These are phyloP conservation scores for Paramecium sexaurelia DNA, from an alignment of 73 alveolate species.

Conservation along the genomic window DNA sequence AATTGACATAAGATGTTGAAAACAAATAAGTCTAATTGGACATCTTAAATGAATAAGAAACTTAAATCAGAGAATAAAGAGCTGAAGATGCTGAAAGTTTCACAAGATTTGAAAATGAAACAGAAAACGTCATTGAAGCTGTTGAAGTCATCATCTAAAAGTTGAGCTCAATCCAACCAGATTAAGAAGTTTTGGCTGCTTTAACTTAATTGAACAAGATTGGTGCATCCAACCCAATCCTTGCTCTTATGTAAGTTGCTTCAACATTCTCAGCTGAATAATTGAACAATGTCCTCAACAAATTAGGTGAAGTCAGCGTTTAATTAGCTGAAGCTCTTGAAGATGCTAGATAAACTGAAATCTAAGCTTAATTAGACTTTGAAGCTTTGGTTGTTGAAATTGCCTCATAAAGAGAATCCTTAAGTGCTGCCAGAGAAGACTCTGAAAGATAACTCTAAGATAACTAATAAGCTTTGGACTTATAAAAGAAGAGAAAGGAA, in stretches of 20 bases:
- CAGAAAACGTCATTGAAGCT: conserved; percentile 61
- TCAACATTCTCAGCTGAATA: conserved; percentile 69
- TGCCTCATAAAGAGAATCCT: conserved; percentile 64
- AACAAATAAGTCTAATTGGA: conserved; percentile 38
- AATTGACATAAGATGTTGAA: conserved; percentile 38
- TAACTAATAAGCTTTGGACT: conserved; percentile 61
- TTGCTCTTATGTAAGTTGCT: conserved; percentile 69
- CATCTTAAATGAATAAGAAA: conserved; percentile 63
- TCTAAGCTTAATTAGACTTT: conserved; percentile 47
- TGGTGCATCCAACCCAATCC: conserved; percentile 60
- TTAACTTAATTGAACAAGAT: conserved; percentile 55
- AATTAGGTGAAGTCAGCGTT: conserved; percentile 49
- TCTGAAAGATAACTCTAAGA: conserved; percentile 62
- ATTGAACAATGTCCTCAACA: conserved; percentile 60
- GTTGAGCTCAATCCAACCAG: conserved; percentile 37
- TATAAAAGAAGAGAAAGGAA: conserved; percentile 70
- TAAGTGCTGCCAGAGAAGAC: conserved; percentile 67
- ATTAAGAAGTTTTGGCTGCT: conserved; percentile 59
- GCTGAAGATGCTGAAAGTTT: conserved; percentile 59
- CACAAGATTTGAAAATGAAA: conserved; percentile 42
- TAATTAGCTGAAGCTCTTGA: conserved; percentile 43
- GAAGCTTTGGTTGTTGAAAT: conserved; percentile 60
- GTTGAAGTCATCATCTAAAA: conserved; percentile 60
- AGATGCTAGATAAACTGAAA: conserved; percentile 43
- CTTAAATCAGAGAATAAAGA: conserved; percentile 62